Evolutionary conservation across 2,329 filamentous ascomycete species (phyloP).

Genomic region (Aspergillus texensis): DNA sequence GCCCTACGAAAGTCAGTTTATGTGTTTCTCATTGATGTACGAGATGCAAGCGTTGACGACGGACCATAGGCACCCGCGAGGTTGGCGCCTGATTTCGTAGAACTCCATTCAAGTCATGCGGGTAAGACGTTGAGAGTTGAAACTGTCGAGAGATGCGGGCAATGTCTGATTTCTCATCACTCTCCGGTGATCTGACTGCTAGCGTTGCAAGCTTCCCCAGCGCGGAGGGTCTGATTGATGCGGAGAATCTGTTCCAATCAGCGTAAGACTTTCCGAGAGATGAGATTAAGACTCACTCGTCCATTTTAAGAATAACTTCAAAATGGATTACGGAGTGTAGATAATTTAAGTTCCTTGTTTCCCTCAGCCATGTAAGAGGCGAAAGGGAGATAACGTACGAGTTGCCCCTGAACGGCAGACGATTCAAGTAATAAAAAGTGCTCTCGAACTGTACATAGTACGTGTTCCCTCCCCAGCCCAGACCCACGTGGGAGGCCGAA

Average conservation of each 20-base stretch:
- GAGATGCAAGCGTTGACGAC: conserved; percentile 10
- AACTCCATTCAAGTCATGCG: conserved; percentile 39
- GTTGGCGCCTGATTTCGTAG: conserved; percentile 39
- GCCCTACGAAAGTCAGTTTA: conserved; percentile 57
- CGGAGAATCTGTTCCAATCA: conserved; percentile 30
- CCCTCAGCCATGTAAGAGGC: not conserved
- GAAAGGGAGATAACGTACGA: not conserved
- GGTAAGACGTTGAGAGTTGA: conserved; percentile 23
- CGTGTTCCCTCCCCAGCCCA: not conserved
- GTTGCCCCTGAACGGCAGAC: not conserved
- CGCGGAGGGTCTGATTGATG: conserved; percentile 43
- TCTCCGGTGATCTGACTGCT: conserved; percentile 37
- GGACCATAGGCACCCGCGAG: conserved; percentile 45
- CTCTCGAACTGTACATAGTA: not conserved
- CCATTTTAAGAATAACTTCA: conserved; percentile 26
- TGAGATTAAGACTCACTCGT: conserved; percentile 29
- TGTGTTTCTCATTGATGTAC: not conserved
- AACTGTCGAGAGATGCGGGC: conserved; percentile 38
- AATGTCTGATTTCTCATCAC: conserved; percentile 37
- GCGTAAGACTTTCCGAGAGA: conserved; percentile 10
- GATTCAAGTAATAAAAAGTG: not conserved
- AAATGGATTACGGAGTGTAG: not conserved
- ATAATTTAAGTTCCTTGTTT: not conserved
- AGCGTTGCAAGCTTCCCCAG: conserved; percentile 48
- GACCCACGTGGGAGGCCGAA: conserved; percentile 1